Evolutionary conservation across 148 eudicot genomes (phyloP).

Genomic region (Rhododendron griersonianum): DNA sequence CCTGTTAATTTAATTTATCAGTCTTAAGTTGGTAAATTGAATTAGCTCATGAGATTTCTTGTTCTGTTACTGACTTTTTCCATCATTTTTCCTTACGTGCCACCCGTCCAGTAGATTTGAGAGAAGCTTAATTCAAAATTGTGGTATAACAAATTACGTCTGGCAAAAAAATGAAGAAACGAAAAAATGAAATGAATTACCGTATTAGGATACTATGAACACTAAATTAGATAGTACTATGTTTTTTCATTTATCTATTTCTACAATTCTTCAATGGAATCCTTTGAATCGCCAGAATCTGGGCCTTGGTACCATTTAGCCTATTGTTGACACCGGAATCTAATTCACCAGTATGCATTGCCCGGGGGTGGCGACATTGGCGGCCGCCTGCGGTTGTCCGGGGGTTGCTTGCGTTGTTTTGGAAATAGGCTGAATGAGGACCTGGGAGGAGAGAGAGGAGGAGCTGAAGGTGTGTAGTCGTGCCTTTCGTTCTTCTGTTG

Average conservation of each 20-base stretch:
- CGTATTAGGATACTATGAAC: background rate
- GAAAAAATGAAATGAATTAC: background rate
- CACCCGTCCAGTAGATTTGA: background rate
- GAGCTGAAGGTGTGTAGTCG: background rate
- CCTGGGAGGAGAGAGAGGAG: background rate
- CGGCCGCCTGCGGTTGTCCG: background rate
- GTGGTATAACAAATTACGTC: background rate
- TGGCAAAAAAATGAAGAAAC: background rate
- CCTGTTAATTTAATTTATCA: background rate
- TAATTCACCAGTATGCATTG: background rate
- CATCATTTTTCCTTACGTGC: background rate
- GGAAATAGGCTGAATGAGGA: background rate
- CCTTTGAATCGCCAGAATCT: background rate
- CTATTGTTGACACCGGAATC: background rate
- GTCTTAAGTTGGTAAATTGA: background rate
- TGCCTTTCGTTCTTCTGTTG: constrained; percentile 5
- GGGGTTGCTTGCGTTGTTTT: background rate
- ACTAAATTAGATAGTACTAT: background rate
- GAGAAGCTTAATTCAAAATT: background rate
- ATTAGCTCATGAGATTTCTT: background rate
- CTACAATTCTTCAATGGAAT: background rate
- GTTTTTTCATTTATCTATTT: background rate
- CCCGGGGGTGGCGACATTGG: background rate
- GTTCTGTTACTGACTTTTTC: background rate
- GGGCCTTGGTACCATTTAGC: background rate